A percentile compares a stretch with the other conserved stretches of the same genome.
Evolutionary conservation across 2,329 filamentous ascomycete genomes (phyloP).

Genomic region (Fusarium euwallaceae): DNA sequence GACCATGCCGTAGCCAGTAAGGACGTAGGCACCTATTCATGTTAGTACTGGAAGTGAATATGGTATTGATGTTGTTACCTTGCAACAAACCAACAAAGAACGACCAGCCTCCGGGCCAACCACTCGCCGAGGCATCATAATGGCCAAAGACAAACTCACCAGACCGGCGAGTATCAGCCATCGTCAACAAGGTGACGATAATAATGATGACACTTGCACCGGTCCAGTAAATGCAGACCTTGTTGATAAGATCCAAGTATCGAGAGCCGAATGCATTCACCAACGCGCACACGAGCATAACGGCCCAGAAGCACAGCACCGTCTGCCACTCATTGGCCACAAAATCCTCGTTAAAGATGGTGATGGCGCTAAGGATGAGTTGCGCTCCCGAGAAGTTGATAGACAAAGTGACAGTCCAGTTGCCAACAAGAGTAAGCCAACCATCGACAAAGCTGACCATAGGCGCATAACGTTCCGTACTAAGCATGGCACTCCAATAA

Average conservation of each 20-base stretch:
- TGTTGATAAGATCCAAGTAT: conserved; percentile 76
- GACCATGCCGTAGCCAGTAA: conserved; percentile 65
- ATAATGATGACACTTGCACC: conserved; percentile 77
- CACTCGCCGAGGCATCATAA: conserved; percentile 77
- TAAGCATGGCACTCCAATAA: conserved; percentile 79
- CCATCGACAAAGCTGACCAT: conserved; percentile 79
- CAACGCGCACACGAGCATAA: conserved; percentile 72
- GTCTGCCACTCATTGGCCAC: conserved; percentile 76
- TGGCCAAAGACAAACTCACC: conserved; percentile 75
- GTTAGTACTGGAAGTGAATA: conserved; percentile 17
- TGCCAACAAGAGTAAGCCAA: conserved; percentile 80
- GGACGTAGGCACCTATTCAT: conserved; percentile 53
- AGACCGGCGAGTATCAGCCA: conserved; percentile 73
- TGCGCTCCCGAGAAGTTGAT: conserved; percentile 79
- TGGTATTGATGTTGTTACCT: conserved; percentile 53
- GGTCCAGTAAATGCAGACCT: conserved; percentile 80
- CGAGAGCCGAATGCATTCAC: conserved; percentile 75
- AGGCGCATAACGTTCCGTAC: conserved; percentile 71
- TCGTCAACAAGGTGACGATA: conserved; percentile 76
- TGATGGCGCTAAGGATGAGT: conserved; percentile 76
- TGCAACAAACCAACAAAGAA: conserved; percentile 69
- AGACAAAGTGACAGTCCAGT: conserved; percentile 77
- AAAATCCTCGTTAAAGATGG: conserved; percentile 73
- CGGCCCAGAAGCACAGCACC: conserved; percentile 79
- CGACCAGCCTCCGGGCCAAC: conserved; percentile 76